Evolutionary conservation across 805 yeast genomes (phyloP), one percentile per base, ranked within the genome.

Genomic region (Monosporozyma aquatica): DNA sequence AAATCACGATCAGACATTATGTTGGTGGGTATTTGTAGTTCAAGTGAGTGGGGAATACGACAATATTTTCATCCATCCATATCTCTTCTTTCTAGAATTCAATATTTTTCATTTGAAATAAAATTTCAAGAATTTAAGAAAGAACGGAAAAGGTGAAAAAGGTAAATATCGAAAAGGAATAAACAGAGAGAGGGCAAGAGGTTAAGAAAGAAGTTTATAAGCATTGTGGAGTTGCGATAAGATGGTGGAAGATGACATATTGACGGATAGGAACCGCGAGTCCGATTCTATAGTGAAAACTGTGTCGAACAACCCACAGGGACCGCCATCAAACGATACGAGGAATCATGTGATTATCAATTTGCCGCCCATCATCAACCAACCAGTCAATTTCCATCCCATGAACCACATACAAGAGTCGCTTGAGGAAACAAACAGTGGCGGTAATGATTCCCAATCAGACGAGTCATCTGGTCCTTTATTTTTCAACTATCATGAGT

Each of bases 401-500:
- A 7, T 17, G 7, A 6, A 28, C 14, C 17, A 15, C 10, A 14
- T 4, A 15, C 34, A 15, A 28, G 5, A 15, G 11, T 14, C 28
- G n/a, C 14, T 11, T 7, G 27, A 21, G 28, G 15, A 6, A 6
- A 9, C 7, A 22, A 17, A 25, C 14, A 20, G 37, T 13, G 28
- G n/a, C n/a, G 28, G n/a, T 8, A 26, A 26, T 14, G 28, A 3
- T 6, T n/a, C n/a, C n/a, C n/a, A n/a, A n/a, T n/a, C n/a, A n/a
- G n/a, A n/a, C n/a, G n/a, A n/a, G n/a, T n/a, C n/a, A n/a, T n/a
- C n/a, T n/a, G 22, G 15, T 32, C 58, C 69, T 0, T 43, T 65
- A 9, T 80, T 76, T 55, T 82, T 78, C 69, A 82, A 82, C 55
- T 80, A 79, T 51, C 86, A 82, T 53, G 89, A 82, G 55, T 78